phyloP scores from a whole-genome alignment of 768 basidiomycete species.

The Asterophora lycoperdoides region DNA sequence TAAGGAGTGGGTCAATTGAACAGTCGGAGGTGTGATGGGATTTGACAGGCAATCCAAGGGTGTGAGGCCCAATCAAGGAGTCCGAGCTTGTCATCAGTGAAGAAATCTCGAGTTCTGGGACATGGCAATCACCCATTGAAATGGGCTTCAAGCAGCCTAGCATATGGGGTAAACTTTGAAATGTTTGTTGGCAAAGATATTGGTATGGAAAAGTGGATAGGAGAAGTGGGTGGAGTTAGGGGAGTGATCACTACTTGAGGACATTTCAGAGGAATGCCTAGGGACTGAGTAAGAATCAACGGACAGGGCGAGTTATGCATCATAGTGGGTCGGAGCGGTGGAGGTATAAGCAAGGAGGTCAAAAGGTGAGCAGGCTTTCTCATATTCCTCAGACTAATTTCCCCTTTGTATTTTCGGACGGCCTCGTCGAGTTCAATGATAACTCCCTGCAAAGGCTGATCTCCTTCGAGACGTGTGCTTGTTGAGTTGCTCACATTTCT shows the following conservation, averaged over 20 bases:
- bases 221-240: slow-evolving; percentile 21
- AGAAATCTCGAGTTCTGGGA: background rate
- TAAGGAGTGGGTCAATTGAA: background rate
- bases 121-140: background rate
- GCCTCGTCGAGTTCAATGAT: slow-evolving; percentile 48
- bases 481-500: slow-evolving; percentile 52
- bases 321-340: slow-evolving; percentile 4
- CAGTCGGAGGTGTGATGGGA: no score
- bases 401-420: slow-evolving; percentile 35
- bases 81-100: background rate
- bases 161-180: background rate
- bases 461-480: slow-evolving; percentile 29
- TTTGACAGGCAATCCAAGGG: background rate
- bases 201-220: slow-evolving; percentile 9
- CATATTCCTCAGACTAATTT: slow-evolving; percentile 6
- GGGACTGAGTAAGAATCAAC: background rate
- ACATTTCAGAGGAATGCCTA: background rate
- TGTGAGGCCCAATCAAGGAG: background rate
- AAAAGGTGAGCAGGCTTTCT: slow-evolving; percentile 10
- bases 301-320: slow-evolving; percentile 3
- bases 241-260: slow-evolving; percentile 8
- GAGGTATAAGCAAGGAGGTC: slow-evolving; percentile 14
- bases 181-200: background rate
- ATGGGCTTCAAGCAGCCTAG: no score
- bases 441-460: slow-evolving; percentile 45